Base-by-base conservation (phyloP, 176 grass and related monocot genomes). In the Avena eriantha region DNA sequence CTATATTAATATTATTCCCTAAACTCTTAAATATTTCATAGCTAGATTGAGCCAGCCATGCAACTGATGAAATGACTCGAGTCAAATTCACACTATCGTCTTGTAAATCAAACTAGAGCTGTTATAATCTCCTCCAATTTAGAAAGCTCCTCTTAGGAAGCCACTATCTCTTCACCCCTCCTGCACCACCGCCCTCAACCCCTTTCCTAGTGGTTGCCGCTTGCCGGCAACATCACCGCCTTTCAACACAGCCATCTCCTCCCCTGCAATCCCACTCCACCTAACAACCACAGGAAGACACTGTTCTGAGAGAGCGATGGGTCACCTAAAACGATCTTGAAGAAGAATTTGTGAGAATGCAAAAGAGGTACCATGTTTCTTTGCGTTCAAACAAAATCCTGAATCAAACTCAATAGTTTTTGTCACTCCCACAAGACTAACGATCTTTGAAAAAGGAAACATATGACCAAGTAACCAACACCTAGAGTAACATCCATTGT, bases 1-100 rank as follows among this genome's bases (percentile, higher is more conserved):
- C 41, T 43, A 72, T 72, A 72, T 72, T n/a, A 72, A 72, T 72
- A 72, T 72, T 72, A 46, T n/a, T 9, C 1, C 39, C 36, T 22
- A 71, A 45, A 73, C 3, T 74, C 43, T 21, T 74, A 74, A 24
- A 45, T 74, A 49, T 74, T 48, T 29, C 46, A 29, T 49, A 49
- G 71, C 10, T 26, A 29, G 53, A 70, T 41, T 70, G 22, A 50
- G 46, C 43, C 71, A 49, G 71, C 13, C 6, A 49, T 74, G n/a
- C 43, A 8, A 45, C 5, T 45, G 34, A 45, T 45, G 41, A 6
- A 49, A 49, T 74, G 45, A 49, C 12, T 73, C 70, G 1, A 73
- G 43, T 26, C 12, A 74, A 48, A 74, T 74, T 74, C 71, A 16
- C 71, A 49, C 45, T 0, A 16, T n/a, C 8, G n/a, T 22, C n/a